Conservation (phyloP, 2,329 filamentous ascomycete species). For the Fonsecaea nubica region DNA sequence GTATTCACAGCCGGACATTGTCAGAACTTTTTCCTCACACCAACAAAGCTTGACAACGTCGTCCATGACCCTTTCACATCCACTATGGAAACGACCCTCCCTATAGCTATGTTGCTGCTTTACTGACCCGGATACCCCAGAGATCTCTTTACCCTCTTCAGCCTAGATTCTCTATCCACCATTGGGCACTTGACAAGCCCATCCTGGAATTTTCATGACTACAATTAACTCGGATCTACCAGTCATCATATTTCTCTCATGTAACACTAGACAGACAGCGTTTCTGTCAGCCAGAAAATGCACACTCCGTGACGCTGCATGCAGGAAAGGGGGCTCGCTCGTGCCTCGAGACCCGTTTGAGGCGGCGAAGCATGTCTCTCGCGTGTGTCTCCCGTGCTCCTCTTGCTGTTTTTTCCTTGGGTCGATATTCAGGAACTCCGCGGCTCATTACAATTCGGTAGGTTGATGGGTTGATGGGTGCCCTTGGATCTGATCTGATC, state of each 20-base stretch:
- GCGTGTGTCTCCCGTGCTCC: not conserved
- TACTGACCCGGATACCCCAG: conserved; percentile 8
- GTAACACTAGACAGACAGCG: conserved; percentile 19
- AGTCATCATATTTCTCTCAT: conserved; percentile 35
- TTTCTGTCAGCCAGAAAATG: not conserved
- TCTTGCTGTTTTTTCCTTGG: not conserved
- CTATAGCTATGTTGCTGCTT: not conserved
- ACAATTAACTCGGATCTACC: conserved; percentile 24
- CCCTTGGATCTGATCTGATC: not conserved
- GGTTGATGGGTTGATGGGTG: not conserved
- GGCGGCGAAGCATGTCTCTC: not conserved
- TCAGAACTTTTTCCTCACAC: too few relatives aligned
- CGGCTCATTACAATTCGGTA: not conserved
- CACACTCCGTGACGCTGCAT: not conserved
- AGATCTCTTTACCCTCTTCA: not conserved
- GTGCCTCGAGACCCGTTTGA: not conserved
- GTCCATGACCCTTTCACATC: not conserved
- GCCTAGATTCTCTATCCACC: not conserved
- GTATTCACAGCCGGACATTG: not conserved
- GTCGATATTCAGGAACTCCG: not conserved
- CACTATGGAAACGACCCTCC: not conserved
- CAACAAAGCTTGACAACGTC: not conserved
- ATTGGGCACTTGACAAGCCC: conserved; percentile 11
- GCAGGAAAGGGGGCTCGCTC: not conserved
- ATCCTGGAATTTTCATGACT: conserved; percentile 25